Base-by-base conservation (phyloP, 345 rosid genomes). In the Litchi chinensis region DNA sequence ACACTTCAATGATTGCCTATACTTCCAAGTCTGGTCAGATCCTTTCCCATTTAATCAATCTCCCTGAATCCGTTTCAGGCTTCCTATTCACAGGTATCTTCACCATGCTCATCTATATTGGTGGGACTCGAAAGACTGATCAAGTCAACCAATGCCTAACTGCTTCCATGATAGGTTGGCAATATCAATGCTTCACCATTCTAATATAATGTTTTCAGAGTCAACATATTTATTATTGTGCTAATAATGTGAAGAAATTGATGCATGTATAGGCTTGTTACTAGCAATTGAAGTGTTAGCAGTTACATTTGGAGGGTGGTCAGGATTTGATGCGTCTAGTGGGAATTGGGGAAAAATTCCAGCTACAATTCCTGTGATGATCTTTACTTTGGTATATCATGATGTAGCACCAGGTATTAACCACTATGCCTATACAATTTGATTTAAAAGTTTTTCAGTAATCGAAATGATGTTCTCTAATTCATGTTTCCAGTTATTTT, bases 301-400 rank as follows among this genome's bases (percentile, higher is more conserved):
- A 41, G 70, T 83, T 52, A 75, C 22, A 28, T 65, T 70, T 41
- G 92, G 91, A 76, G 88, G 90, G 62, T 89, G 91, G 90, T 80
- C 93, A 8, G 90, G 90, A 65, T 71, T 85, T 46, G 89, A 79
- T 52, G 86, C 83, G 69, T 7, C 8, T 46, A 79, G 76, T 56
- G 84, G 87, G 3, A 77, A 88, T 68, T 90, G 95, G 93, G 89
- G 86, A 70, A 82, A 86, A 63, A 91, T 90, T 74, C 89, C 92
- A 6, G 84, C 81, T n/a, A 82, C 87, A 22, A 71, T 90, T 79
- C 93, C 92, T 5, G 92, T 90, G 46, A 82, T 91, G 76, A 83
- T 91, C 73, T 91, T 91, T 76, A 84, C 92, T 24, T 77, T 90
- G 81, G 93, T 88, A 4, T 88, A 90, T 77, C 95, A 91, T 68